Conservation (phyloP, 495 filamentous ascomycete species). For the Amniculicola lignicola region DNA sequence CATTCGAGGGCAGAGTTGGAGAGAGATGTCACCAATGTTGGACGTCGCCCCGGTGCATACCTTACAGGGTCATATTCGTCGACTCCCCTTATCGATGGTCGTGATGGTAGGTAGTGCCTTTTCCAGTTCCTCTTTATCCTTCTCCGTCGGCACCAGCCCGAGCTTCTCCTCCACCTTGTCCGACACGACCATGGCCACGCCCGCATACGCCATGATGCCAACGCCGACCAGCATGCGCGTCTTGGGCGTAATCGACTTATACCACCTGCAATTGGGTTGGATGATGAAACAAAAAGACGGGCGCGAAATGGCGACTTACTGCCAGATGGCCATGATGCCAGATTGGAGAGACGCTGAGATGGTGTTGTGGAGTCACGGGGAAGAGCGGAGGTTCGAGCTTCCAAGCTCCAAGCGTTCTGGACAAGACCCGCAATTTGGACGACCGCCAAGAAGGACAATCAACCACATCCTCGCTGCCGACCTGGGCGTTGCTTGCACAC, state of each 20-base stretch:
- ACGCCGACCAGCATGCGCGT: slow-evolving; percentile 63
- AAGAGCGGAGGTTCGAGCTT: background rate
- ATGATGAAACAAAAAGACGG: background rate
- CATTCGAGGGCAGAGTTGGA: no score
- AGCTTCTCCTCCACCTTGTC: slow-evolving; percentile 60
- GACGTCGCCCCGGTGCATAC: no score
- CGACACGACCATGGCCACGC: slow-evolving; percentile 56
- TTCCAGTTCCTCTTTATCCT: slow-evolving; percentile 58
- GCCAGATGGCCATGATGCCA: slow-evolving; percentile 35
- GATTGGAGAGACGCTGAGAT: background rate
- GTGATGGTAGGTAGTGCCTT: slow-evolving; percentile 50
- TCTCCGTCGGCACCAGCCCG: slow-evolving; percentile 58
- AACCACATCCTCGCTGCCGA: no score
- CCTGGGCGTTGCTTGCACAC: no score
- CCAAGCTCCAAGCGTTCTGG: background rate
- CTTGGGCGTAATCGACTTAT: slow-evolving; percentile 57
- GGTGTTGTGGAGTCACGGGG: background rate
- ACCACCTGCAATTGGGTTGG: slow-evolving; percentile 43
- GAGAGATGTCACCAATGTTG: no score
- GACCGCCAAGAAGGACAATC: background rate
- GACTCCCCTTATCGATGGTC: slow-evolving; percentile 14
- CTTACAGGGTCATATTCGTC: no score
- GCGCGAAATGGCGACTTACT: slow-evolving; percentile 25
- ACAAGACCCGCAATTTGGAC: background rate
- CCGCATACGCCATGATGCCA: slow-evolving; percentile 63